Evolutionary conservation across 352 stramenopile species (phyloP), one percentile per base, ranked within the genome.

Genomic region (Globisporangium sylvaticum): DNA sequence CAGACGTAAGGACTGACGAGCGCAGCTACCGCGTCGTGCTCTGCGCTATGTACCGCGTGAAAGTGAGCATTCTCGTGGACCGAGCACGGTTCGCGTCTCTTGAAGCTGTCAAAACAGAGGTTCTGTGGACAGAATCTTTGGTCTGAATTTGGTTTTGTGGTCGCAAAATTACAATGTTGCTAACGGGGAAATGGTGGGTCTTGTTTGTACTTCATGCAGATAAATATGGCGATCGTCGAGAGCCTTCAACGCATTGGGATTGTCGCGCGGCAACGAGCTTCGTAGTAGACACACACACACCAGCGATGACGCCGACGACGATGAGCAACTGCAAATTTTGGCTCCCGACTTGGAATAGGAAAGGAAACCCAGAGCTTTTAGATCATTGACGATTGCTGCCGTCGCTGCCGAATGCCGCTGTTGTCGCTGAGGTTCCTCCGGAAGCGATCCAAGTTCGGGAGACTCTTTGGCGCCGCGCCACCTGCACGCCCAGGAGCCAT

Each of bases 201-300:
- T 59, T 59, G 54, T 22, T 58, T 59, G 54, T 59, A 8, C 27
- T 8, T 59, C 7, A 18, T 46, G 50, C 67, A 90, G 81, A 76
- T 92, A 20, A 91, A 92, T 69, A 62, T 92, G 54, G 62, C 69
- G 14, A 88, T 92, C 53, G 83, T 92, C 25, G 73, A 82, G 48
- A 80, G 73, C 3, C 73, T 85, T 15, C 77, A 92, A 57, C 72
- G 74, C 6, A 73, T 89, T 56, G 52, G 61, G 15, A 62, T 90
- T 22, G 54, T 61, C 52, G 71, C 68, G 24, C 46, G 67, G 25
- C 75, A 78, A 25, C 42, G 61, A 20, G 46, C 3, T 18, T n/a
- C 9, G 42, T 63, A 27, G n/a, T 22, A 8, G 14, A 20, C 10
- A 5, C 10, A 46, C 37, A 7, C 14, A 10, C 29, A 14, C 32